Conservation (phyloP, 108 stramenopile genomes). For the Skeletonema costatum region DNA sequence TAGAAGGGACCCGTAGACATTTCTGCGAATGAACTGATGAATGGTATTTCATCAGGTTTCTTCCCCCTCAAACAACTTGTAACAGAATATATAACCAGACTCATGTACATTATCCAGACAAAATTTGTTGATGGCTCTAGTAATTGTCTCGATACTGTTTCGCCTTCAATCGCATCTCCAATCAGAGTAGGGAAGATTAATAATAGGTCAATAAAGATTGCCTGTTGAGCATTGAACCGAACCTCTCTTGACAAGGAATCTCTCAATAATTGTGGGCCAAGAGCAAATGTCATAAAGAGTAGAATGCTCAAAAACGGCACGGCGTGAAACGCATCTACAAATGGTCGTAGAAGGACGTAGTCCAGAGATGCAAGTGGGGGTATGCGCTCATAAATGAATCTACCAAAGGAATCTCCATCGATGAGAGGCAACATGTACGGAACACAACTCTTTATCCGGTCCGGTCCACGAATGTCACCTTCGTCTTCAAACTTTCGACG, state of each 20-base stretch:
- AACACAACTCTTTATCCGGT: slow-evolving; percentile 48
- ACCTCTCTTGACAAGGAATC: slow-evolving; percentile 57
- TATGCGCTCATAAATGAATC: slow-evolving; percentile 75
- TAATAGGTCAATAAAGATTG: slow-evolving; percentile 72
- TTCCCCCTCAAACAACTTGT: slow-evolving; percentile 61
- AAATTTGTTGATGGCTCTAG: slow-evolving; percentile 70
- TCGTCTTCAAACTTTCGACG: slow-evolving; percentile 26
- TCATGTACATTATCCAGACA: slow-evolving; percentile 67
- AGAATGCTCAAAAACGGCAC: slow-evolving; percentile 65
- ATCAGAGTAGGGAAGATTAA: slow-evolving; percentile 75
- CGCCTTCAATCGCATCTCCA: slow-evolving; percentile 50
- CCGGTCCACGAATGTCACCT: slow-evolving; percentile 35
- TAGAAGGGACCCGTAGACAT: slow-evolving; percentile 69
- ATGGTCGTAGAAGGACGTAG: slow-evolving; percentile 58
- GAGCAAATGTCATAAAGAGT: slow-evolving; percentile 67
- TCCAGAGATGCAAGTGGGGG: slow-evolving; percentile 69
- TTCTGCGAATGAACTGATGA: slow-evolving; percentile 60
- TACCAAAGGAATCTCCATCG: slow-evolving; percentile 69
- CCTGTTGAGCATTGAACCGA: slow-evolving; percentile 86
- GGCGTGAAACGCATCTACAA: slow-evolving; percentile 46
- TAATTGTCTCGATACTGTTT: slow-evolving; percentile 39
- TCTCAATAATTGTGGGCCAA: slow-evolving; percentile 60
- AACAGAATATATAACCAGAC: slow-evolving; percentile 61
- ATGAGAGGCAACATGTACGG: slow-evolving; percentile 54
- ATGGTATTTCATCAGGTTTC: slow-evolving; percentile 79